Percentiles rank a stretch among this genome's conserved stretches.
These are phyloP conservation scores for Russula foetens DNA, from an alignment of 768 basidiomycete genomes.

Conservation along the genomic window DNA sequence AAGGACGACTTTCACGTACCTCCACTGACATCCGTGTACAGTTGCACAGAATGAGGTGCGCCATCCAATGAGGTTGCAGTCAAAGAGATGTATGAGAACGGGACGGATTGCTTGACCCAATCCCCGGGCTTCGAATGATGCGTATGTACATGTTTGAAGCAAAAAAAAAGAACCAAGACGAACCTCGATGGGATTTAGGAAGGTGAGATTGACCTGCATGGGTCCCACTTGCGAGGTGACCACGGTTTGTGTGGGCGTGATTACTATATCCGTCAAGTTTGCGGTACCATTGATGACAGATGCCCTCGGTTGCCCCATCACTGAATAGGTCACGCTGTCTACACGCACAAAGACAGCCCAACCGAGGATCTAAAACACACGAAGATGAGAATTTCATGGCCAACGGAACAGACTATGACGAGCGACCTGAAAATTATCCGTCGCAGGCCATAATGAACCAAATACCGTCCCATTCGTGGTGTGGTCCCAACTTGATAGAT, in stretches of 20 bases:
- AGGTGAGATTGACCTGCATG: slow-evolving; percentile 31
- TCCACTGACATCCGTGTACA: slow-evolving; percentile 34
- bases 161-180: neutral
- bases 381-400: neutral
- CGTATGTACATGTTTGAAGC: neutral
- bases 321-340: slow-evolving; percentile 16
- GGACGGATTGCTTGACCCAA: slow-evolving; percentile 32
- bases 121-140: slow-evolving; percentile 26
- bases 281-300: neutral
- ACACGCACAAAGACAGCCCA: slow-evolving; percentile 11
- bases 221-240: slow-evolving; percentile 29
- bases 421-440: slow-evolving; percentile 3
- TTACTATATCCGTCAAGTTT: slow-evolving; percentile 21
- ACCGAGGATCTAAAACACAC: slow-evolving; percentile 3
- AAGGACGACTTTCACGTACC: slow-evolving; percentile 21
- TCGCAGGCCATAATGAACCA: slow-evolving; percentile 17
- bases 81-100: slow-evolving; percentile 33
- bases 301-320: slow-evolving; percentile 14
- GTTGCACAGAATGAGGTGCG: slow-evolving; percentile 27
- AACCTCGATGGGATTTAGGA: slow-evolving; percentile 35
- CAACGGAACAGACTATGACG: neutral
- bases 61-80: slow-evolving; percentile 28
- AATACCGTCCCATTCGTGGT: slow-evolving; percentile 1
- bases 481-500: slow-evolving; percentile 21
- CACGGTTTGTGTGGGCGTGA: slow-evolving; percentile 32